Evolutionary conservation across 495 filamentous ascomycete species (phyloP).

Genomic region (Terfezia claveryi): DNA sequence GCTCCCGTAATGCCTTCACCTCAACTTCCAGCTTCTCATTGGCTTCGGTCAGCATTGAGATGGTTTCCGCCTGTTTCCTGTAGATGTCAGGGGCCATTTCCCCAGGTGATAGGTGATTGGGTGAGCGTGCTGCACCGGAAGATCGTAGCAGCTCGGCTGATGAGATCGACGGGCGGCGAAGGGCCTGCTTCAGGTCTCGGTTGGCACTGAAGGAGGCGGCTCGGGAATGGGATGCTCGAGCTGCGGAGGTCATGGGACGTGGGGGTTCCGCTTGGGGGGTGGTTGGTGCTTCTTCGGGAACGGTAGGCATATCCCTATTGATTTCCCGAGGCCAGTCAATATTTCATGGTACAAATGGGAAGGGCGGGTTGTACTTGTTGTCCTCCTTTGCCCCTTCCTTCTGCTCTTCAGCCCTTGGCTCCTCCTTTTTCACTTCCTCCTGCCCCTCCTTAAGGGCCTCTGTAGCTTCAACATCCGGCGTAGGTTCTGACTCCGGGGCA

Average conservation of each 20-base stretch:
- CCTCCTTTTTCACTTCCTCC: not conserved
- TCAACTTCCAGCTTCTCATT: slow-evolving; percentile 40
- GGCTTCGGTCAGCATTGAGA: slow-evolving; percentile 47
- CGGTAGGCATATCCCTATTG: not conserved
- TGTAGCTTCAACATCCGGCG: not conserved
- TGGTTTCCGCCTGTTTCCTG: slow-evolving; percentile 40
- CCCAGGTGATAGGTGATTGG: slow-evolving; percentile 27
- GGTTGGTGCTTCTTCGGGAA: slow-evolving; percentile 2
- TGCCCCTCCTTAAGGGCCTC: not conserved
- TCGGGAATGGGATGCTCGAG: slow-evolving; percentile 44
- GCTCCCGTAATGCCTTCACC: slow-evolving; percentile 34
- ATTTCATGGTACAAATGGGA: slow-evolving; percentile 8
- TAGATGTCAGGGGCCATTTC: slow-evolving; percentile 46
- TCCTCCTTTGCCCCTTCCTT: not conserved
- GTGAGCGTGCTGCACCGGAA: slow-evolving; percentile 25
- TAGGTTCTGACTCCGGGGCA: too few species aligned
- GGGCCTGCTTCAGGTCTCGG: slow-evolving; percentile 6
- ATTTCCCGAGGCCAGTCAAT: not conserved
- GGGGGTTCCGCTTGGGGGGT: not conserved
- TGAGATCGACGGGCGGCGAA: slow-evolving; percentile 19
- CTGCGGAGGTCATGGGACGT: slow-evolving; percentile 32
- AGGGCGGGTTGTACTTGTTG: slow-evolving; percentile 21
- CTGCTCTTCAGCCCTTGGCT: not conserved
- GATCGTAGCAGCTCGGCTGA: slow-evolving; percentile 27
- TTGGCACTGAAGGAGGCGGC: slow-evolving; percentile 28